Base-by-base conservation (phyloP, 2,329 filamentous ascomycete genomes). In the Arthrobotrys entomopaga region DNA sequence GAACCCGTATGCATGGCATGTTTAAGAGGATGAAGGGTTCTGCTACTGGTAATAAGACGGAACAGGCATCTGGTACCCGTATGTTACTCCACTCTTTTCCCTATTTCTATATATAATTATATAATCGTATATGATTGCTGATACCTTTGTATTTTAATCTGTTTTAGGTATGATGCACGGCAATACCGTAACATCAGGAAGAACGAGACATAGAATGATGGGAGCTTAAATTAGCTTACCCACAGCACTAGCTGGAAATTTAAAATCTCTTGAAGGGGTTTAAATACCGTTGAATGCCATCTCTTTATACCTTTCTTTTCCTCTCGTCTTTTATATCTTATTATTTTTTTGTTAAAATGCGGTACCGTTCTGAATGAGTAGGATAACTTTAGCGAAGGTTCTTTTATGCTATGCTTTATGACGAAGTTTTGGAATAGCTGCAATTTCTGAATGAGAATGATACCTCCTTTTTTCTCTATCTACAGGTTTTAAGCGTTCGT, bases 101-200 rank as follows among this genome's bases (percentile, higher is more conserved):
- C 34, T 40, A 1, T 10, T 34, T 8, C 7, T 34, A 34, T 34
- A 26, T 42, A 22, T 38, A 40, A 34, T n/a, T n/a, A n/a, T n/a
- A n/a, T n/a, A n/a, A 24, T n/a, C 13, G 15, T 50, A 38, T 57
- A 22, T 15, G 26, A 26, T 4, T 48, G 2, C 46, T 42, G 10
- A 26, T 29, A 4, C 4, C 24, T 61, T 40, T n/a, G n/a, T n/a
- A 46, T 40, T 26, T 6, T 3, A 10, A 7, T 34, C 16, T n/a
- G n/a, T n/a, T 5, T 42, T 59, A 74, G 70, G 70, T 11, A 74
- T 74, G 70, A 74, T 74, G 70, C 70, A 74, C 38, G 70, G 70
- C 0, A 74, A 74, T 34, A 19, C 63, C 1, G 56, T 74, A 38
- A 74, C 70, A 19, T 61, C 63, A 8, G 70, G 70, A 3, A 40